Evolutionary conservation across 2,329 filamentous ascomycete genomes (phyloP), one percentile per base, ranked within the genome.

Genomic region (Penicillium sp.): DNA sequence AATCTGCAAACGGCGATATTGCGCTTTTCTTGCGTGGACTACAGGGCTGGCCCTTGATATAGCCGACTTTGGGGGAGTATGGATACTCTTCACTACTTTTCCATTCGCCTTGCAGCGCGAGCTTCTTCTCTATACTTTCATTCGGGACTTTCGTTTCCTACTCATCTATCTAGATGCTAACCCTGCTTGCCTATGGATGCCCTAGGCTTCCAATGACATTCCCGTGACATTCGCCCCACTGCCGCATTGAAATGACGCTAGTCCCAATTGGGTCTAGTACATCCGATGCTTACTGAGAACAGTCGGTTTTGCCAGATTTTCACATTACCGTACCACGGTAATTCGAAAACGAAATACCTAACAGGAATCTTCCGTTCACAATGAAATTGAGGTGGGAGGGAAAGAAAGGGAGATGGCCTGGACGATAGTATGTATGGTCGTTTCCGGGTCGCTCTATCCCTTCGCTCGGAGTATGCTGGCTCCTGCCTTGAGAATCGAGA

Each of bases 391-490:
- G 9, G 3, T 12, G 27, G 14, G 28, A n/a, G 13, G 19, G 3
- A 22, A 30, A 25, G 12, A 39, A 22, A 16, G 5, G 2, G 16
- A 3, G 7, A 13, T 12, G 19, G 11, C 28, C 19, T 28, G 12
- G 28, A n/a, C 11, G 2, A 29, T 16, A 5, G 8, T n/a, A 7
- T 12, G 14, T 16, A 18, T 41, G 46, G 44, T 41, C 41, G 47
- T 46, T 54, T 47, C 42, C 41, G 41, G 45, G 54, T 54, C 53
- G 42, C 40, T 29, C 39, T 25, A 22, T 22, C 28, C 35, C 31
- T 16, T 35, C 46, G 3, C n/a, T 45, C 34, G 25, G 25, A 19
- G 25, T 4, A 29, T 28, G 44, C 22, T 18, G 29, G 16, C 14
- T 39, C n/a, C n/a, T 43, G 50, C 46, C 37, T 46, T 34, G 39